Conservation (phyloP, 2,329 filamentous ascomycete genomes). For the Colletotrichum sidae region DNA sequence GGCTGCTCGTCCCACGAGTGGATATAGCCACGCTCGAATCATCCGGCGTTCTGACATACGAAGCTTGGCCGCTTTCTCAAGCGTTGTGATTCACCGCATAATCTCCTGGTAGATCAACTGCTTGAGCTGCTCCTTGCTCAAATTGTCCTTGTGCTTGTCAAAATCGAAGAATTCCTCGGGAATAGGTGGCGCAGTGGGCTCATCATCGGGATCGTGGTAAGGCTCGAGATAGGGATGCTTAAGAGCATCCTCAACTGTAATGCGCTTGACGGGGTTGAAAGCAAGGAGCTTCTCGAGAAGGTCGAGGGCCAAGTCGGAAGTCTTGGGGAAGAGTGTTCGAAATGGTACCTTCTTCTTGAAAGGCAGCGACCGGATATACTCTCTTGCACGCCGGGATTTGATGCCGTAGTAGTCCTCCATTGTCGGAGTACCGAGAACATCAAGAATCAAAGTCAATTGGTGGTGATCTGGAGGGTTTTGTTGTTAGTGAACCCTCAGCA, state of each 20-base stretch:
- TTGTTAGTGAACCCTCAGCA: neutral
- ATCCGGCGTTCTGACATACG: too few relatives aligned
- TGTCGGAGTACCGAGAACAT: slow-evolving; percentile 96
- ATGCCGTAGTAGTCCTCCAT: slow-evolving; percentile 99
- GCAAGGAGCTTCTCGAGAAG: slow-evolving; percentile 94
- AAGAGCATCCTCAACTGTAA: slow-evolving; percentile 95
- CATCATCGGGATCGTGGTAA: slow-evolving; percentile 98
- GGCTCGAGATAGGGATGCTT: slow-evolving; percentile 98
- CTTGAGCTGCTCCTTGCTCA: slow-evolving; percentile 99
- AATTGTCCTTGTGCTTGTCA: slow-evolving; percentile 98
- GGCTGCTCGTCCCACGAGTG: too few relatives aligned
- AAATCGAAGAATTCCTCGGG: slow-evolving; percentile 99
- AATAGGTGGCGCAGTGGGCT: slow-evolving; percentile 95
- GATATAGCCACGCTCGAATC: too few relatives aligned
- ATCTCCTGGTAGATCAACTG: slow-evolving; percentile 98
- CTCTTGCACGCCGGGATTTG: slow-evolving; percentile 95
- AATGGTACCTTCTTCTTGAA: slow-evolving; percentile 99
- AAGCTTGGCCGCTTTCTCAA: neutral
- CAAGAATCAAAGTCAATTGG: slow-evolving; percentile 95
- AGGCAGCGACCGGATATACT: slow-evolving; percentile 97
- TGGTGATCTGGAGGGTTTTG: slow-evolving; percentile 79
- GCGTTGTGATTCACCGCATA: slow-evolving; percentile 63
- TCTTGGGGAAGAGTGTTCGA: slow-evolving; percentile 97
- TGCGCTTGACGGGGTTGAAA: slow-evolving; percentile 98
- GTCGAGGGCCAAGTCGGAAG: slow-evolving; percentile 95